Evolutionary conservation across 1,139 yeast species (phyloP), one percentile per base, ranked within the genome.

Genomic region (Wickerhamiella pararugosa): DNA sequence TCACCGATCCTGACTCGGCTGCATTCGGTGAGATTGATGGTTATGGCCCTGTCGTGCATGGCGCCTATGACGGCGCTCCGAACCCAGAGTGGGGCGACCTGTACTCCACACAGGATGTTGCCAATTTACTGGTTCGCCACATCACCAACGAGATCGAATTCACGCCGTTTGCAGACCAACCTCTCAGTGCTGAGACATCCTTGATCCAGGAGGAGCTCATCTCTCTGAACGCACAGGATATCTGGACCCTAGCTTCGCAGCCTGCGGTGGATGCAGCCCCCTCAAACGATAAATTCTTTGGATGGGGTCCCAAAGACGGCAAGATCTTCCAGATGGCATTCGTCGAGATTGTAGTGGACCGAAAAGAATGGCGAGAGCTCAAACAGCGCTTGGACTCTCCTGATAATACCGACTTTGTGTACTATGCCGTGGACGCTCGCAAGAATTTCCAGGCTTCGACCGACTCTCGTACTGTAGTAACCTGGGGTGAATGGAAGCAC

Each of bases 1-100:
- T 86, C 60, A 96, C 98, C 62, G 96, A 92, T 62, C 84, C 97
- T 0, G 71, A 93, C 52, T 86, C 97, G 30, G 98, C 98, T 5
- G 69, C 98, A 0, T 90, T 81, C 62, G 98, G 98, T 64, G 96
- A 87, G 61, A 82, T 87, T 55, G 96, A 87, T 58, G 98, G 97
- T 30, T 90, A 90, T 60, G 97, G 98, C 1, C 94, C 96, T 1
- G 75, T 82, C 5, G 70, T 90, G 53, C 87, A 86, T 54, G 67
- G 66, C n/a, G 75, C 82, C 9, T 71, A 86, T 6, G 71, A 77
- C n/a, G 69, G 70, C 36, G 75, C 71, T 54, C 94, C 94, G 0
- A 44, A 48, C 37, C 48, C 52, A 9, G 43, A 43, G 3, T 90
- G 97, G 97, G 96, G 95, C 0, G 65, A 70, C 40, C 96, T 97